These are phyloP conservation scores for Penicillium sp. DNA, from an alignment of 2,329 filamentous ascomycete genomes.

Conservation along the genomic window DNA sequence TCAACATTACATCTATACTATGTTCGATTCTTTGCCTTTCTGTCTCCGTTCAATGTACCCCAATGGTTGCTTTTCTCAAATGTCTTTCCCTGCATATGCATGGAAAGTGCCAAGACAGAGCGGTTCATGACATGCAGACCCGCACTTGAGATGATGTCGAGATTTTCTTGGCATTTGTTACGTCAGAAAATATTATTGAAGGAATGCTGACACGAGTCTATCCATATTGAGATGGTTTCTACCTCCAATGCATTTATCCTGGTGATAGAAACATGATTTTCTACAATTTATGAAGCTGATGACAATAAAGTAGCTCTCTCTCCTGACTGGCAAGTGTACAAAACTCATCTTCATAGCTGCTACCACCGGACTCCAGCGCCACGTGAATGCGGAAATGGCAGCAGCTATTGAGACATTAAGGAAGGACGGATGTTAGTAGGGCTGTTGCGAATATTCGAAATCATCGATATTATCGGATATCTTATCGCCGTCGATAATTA, in stretches of 20 bases:
- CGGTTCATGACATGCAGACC: conserved; percentile 1
- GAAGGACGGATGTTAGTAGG: not conserved
- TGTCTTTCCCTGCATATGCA: not conserved
- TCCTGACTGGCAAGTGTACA: not conserved
- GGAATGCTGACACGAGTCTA: not conserved
- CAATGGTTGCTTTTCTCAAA: not conserved
- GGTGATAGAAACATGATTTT: too few species aligned
- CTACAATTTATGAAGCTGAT: not conserved
- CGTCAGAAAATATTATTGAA: not conserved
- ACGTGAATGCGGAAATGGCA: not conserved
- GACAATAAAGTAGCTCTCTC: not conserved
- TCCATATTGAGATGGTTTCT: not conserved
- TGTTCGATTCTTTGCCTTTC: too few species aligned
- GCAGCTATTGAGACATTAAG: not conserved
- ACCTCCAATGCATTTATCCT: too few species aligned
- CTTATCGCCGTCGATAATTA: not conserved
- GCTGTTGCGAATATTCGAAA: not conserved
- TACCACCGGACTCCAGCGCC: not conserved
- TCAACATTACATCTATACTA: too few species aligned
- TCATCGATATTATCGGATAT: not conserved
- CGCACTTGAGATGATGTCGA: not conserved
- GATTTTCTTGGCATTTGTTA: not conserved
- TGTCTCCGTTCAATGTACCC: too few species aligned
- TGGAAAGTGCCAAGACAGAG: conserved; percentile 4
- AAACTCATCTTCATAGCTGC: not conserved